Evolutionary conservation across 2,329 filamentous ascomycete genomes (phyloP).

Genomic region (Nigrograna mackinnonii): DNA sequence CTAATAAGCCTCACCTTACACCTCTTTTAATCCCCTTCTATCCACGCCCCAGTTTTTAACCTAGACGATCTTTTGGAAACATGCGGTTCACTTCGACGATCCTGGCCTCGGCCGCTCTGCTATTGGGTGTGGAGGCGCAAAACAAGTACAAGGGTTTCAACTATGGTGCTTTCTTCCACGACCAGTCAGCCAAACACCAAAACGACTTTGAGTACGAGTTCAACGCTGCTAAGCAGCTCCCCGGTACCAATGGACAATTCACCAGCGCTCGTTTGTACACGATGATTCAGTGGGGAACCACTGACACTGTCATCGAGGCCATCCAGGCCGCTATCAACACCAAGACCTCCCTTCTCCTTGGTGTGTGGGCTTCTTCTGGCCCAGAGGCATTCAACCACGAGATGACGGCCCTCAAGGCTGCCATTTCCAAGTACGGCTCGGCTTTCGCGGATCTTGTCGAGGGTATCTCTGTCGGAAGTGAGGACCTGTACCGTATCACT

Average conservation of each 20-base stretch:
- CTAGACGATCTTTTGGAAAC: not conserved
- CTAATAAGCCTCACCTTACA: not conserved
- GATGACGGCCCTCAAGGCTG: conserved; percentile 69
- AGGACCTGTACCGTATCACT: conserved; percentile 69
- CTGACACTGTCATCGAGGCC: conserved; percentile 66
- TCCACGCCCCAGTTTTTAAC: not conserved
- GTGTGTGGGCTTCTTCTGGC: conserved; percentile 79
- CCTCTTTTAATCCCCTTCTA: not conserved
- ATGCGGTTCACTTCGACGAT: conserved; percentile 41
- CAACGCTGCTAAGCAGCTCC: conserved; percentile 65
- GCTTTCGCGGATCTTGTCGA: conserved; percentile 69
- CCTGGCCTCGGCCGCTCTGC: conserved; percentile 38
- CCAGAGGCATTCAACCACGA: conserved; percentile 70
- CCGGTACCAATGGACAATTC: conserved; percentile 65
- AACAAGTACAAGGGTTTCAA: conserved; percentile 65
- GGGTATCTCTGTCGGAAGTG: conserved; percentile 83
- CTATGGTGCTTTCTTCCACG: conserved; percentile 67
- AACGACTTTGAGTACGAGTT: conserved; percentile 73
- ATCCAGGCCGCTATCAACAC: conserved; percentile 84
- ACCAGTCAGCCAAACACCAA: conserved; percentile 63
- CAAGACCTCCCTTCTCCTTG: conserved; percentile 77
- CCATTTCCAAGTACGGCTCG: conserved; percentile 70
- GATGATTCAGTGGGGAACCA: conserved; percentile 70
- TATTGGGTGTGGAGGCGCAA: conserved; percentile 42
- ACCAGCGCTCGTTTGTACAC: conserved; percentile 75